phyloP scores from a whole-genome alignment of 1,284 basidiomycete species.

The Megacollybia platyphylla region DNA sequence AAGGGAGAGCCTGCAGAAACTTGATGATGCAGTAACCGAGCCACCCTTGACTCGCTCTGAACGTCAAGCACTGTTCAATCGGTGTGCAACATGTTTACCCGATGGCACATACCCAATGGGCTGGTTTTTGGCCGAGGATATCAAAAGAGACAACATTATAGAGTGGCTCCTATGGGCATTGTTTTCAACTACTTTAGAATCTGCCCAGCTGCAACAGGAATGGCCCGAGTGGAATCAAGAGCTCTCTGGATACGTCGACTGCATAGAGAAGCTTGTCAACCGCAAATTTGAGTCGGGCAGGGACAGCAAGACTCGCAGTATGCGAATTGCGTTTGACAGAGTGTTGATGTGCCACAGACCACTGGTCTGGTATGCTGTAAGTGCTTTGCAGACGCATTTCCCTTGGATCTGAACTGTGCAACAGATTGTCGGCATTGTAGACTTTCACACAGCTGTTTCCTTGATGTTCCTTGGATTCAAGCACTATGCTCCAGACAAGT shows the following conservation, averaged over 20 bases:
- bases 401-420: background rate
- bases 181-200: slow-evolving; percentile 25
- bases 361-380: slow-evolving; percentile 47
- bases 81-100: slow-evolving; percentile 22
- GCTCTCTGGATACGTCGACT: slow-evolving; percentile 28
- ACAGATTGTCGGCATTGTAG: slow-evolving; percentile 42
- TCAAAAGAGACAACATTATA: slow-evolving; percentile 34
- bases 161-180: slow-evolving; percentile 61
- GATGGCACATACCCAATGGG: slow-evolving; percentile 23
- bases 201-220: slow-evolving; percentile 8
- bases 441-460: slow-evolving; percentile 25
- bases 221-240: slow-evolving; percentile 30
- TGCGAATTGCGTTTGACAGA: slow-evolving; percentile 43
- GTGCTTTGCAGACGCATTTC: slow-evolving; percentile 12
- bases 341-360: slow-evolving; percentile 42
- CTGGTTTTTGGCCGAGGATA: slow-evolving; percentile 35
- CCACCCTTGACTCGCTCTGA: slow-evolving; percentile 25
- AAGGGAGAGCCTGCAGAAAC: slow-evolving; percentile 31
- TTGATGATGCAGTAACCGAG: slow-evolving; percentile 21
- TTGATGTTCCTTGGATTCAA: slow-evolving; percentile 33
- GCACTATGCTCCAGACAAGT: slow-evolving; percentile 31
- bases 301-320: slow-evolving; percentile 23
- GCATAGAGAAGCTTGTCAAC: slow-evolving; percentile 23
- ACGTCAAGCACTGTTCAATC: slow-evolving; percentile 34
- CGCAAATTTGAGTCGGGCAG: slow-evolving; percentile 24